These are phyloP conservation scores for Tricholoma saponaceum DNA, from an alignment of 768 basidiomycete species.

Conservation along the genomic window DNA sequence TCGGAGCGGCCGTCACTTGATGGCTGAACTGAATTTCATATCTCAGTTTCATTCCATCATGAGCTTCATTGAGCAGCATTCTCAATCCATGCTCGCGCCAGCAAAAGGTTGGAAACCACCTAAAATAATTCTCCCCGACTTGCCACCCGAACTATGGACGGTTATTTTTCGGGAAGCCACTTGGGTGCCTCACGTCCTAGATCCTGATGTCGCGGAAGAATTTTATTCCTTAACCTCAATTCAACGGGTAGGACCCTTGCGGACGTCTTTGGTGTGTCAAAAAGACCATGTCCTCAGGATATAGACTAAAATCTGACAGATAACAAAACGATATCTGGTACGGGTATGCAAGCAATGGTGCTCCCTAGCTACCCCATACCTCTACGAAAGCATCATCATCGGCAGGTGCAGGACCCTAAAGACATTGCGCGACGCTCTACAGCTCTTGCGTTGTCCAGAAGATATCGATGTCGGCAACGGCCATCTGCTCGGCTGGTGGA, in stretches of 20 bases:
- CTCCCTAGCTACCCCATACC: conserved; percentile 15
- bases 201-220: conserved; percentile 11
- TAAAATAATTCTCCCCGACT: conserved; percentile 3
- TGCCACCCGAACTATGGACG: conserved; percentile 27
- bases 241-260: conserved; percentile 10
- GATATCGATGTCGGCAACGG: not conserved
- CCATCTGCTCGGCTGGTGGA: conserved; percentile 9
- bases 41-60: not conserved
- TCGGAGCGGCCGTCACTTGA: too few relatives aligned
- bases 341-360: conserved; percentile 24
- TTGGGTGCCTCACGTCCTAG: conserved; percentile 17
- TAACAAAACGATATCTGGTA: conserved; percentile 20
- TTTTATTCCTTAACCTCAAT: conserved; percentile 10
- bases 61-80: not conserved
- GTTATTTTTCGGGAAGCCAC: conserved; percentile 23
- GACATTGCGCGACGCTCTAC: conserved; percentile 10
- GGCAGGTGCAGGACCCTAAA: conserved; percentile 7
- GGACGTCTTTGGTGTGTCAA: conserved; percentile 20
- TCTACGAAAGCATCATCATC: conserved; percentile 22
- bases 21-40: not conserved
- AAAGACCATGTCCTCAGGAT: not conserved
- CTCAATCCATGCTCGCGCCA: not conserved
- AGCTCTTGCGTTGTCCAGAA: not conserved
- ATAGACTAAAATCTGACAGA: conserved; percentile 8
- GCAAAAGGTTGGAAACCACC: not conserved